phyloP scores from a whole-genome alignment of 352 stramenopile genomes.

The Pythium phragmiticola region DNA sequence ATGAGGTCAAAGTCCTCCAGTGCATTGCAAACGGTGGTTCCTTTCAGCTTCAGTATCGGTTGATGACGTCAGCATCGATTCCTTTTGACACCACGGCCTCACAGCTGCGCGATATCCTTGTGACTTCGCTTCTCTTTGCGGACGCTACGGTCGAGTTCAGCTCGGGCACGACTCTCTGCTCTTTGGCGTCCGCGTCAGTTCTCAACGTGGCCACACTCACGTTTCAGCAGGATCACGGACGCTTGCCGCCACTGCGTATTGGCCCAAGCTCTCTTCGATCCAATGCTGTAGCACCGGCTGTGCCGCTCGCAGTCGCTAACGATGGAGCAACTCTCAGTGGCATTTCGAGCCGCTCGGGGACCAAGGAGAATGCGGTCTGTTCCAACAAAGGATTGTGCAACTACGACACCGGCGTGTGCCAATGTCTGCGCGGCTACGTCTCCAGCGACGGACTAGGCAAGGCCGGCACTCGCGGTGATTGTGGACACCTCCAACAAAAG shows the following conservation, averaged over 20 bases:
- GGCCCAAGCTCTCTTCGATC: constrained; percentile 29
- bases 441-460: constrained; percentile 66
- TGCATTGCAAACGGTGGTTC: constrained; percentile 57
- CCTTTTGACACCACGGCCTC: constrained; percentile 42
- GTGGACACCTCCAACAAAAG: constrained; percentile 37
- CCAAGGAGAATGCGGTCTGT: constrained; percentile 88
- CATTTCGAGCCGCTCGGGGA: constrained; percentile 60
- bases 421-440: constrained; percentile 47
- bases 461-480: constrained; percentile 57
- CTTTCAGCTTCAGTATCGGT: constrained; percentile 68
- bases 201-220: constrained; percentile 56
- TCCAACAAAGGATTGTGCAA: constrained; percentile 90
- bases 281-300: constrained; percentile 16
- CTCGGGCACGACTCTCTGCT: constrained; percentile 37
- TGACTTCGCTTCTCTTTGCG: constrained; percentile 46
- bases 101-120: constrained; percentile 56
- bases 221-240: constrained; percentile 51
- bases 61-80: constrained; percentile 47
- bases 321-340: constrained; percentile 38
- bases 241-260: constrained; percentile 41
- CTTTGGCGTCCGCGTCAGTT: constrained; percentile 21
- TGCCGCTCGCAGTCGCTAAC: constrained; percentile 37
- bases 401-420: constrained; percentile 43
- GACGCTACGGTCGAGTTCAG: constrained; percentile 51
- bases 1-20: constrained; percentile 78